Percentiles rank a stretch among this genome's conserved stretches.
Conservation (phyloP, 495 filamentous ascomycete species). For the Neurospora sp. region DNA sequence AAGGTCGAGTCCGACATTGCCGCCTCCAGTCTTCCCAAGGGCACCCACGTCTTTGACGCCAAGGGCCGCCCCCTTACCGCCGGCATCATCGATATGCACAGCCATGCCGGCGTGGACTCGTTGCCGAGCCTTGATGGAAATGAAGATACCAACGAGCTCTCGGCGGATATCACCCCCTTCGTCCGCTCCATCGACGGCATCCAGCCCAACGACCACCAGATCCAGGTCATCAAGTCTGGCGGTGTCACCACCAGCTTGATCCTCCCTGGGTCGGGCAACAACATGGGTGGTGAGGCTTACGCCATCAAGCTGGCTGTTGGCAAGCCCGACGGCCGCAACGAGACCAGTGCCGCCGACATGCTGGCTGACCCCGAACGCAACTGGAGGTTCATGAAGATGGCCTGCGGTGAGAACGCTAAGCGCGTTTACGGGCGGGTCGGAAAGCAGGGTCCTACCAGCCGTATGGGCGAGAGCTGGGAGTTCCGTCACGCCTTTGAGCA, state of each 20-base stretch:
- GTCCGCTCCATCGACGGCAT: constrained; percentile 49
- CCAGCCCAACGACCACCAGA: constrained; percentile 39
- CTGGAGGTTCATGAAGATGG: constrained; percentile 62
- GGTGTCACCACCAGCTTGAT: constrained; percentile 60
- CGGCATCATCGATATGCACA: constrained; percentile 61
- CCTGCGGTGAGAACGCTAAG: constrained; percentile 57
- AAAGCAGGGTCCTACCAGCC: constrained; percentile 33
- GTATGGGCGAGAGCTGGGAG: constrained; percentile 51
- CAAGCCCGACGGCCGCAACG: constrained; percentile 37
- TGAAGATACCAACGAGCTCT: constrained; percentile 44
- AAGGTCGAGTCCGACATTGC: constrained; percentile 28
- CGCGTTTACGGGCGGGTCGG: constrained; percentile 38
- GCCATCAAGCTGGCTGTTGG: constrained; percentile 52
- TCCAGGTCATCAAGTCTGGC: constrained; percentile 53
- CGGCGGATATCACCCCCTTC: constrained; percentile 44
- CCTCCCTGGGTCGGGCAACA: constrained; percentile 54
- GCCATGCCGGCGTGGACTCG: constrained; percentile 40
- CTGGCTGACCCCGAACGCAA: constrained; percentile 39
- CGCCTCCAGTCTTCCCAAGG: constrained; percentile 17
- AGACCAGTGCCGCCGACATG: constrained; percentile 39
- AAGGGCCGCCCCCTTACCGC: constrained; percentile 49
- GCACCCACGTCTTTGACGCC: constrained; percentile 39
- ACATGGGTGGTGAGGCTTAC: constrained; percentile 57
- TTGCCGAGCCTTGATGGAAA: constrained; percentile 32
- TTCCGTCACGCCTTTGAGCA: constrained; percentile 53